Evolutionary conservation across 2,329 filamentous ascomycete species (phyloP).

Genomic region (Exophiala lecanii-corni): DNA sequence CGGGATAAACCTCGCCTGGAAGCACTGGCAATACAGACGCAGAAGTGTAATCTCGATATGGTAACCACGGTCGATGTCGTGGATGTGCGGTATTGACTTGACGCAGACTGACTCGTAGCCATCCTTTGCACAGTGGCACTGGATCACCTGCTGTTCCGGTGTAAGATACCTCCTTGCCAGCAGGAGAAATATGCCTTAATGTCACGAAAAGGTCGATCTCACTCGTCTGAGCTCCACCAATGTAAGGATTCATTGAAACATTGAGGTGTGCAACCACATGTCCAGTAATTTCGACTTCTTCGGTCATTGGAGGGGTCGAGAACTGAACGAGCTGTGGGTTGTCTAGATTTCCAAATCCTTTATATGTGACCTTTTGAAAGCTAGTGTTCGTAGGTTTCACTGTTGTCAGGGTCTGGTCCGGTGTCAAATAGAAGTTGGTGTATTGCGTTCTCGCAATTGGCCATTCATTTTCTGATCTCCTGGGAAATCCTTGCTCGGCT

Average conservation of each 20-base stretch:
- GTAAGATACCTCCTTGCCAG: conserved; percentile 50
- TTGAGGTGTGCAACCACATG: conserved; percentile 61
- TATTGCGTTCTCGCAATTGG: conserved; percentile 62
- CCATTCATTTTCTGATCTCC: conserved; percentile 59
- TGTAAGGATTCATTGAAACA: conserved; percentile 49
- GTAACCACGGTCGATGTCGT: conserved; percentile 44
- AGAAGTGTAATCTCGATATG: conserved; percentile 48
- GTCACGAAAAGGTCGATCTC: conserved; percentile 54
- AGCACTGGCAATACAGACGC: conserved; percentile 46
- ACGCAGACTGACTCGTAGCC: conserved; percentile 49
- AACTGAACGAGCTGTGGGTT: conserved; percentile 55
- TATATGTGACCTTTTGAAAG: conserved; percentile 50
- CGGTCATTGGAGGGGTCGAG: conserved; percentile 52
- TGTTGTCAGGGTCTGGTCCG: conserved; percentile 40
- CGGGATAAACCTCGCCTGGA: conserved; percentile 46
- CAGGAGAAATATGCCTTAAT: conserved; percentile 46
- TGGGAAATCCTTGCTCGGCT: conserved; percentile 52
- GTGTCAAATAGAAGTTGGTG: conserved; percentile 56
- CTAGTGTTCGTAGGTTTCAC: conserved; percentile 28
- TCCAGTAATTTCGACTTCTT: conserved; percentile 65
- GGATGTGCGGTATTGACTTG: conserved; percentile 43
- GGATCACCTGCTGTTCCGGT: conserved; percentile 54
- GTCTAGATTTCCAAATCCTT: conserved; percentile 54
- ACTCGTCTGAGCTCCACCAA: conserved; percentile 40
- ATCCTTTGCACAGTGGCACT: conserved; percentile 51